phyloP scores from a whole-genome alignment of 1,139 yeast species.

The Waltiozyma sp. region DNA sequence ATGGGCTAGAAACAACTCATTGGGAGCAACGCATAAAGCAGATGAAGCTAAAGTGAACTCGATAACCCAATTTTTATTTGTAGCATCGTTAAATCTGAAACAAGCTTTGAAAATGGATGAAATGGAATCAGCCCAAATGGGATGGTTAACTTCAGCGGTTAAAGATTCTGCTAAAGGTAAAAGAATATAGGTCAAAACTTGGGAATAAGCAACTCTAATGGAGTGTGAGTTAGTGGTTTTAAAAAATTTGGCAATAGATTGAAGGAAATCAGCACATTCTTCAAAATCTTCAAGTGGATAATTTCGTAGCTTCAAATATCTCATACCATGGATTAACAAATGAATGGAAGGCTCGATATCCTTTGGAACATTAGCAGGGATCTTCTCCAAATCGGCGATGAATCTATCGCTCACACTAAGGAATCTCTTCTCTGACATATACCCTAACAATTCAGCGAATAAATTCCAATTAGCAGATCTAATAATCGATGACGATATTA shows the following conservation, averaged over 20 bases:
- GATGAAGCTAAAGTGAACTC: conserved; percentile 65
- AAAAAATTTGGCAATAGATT: conserved; percentile 79
- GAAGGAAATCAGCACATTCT: conserved; percentile 83
- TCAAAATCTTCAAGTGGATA: conserved; percentile 86
- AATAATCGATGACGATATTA: conserved; percentile 54
- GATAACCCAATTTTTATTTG: conserved; percentile 60
- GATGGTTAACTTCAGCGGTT: conserved; percentile 93
- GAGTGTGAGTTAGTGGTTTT: conserved; percentile 51
- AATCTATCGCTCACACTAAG: conserved; percentile 86
- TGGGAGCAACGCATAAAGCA: conserved; percentile 70
- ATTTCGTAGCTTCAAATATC: conserved; percentile 64
- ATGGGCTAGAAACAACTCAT: conserved; percentile 57
- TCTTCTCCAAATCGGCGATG: conserved; percentile 81
- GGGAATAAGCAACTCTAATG: conserved; percentile 70
- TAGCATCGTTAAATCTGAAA: conserved; percentile 25
- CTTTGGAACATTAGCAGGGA: conserved; percentile 41
- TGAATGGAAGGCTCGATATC: conserved; percentile 68
- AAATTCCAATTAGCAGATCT: conserved; percentile 91
- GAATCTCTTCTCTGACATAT: conserved; percentile 78
- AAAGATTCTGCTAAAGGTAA: conserved; percentile 75
- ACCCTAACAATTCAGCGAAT: conserved; percentile 81
- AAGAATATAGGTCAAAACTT: conserved; percentile 63
- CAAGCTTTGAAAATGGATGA: conserved; percentile 46
- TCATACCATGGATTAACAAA: conserved; percentile 82
- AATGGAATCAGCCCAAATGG: conserved; percentile 85